A percentile compares a stretch with the other conserved stretches of the same genome.
These are phyloP conservation scores for Pezicula neosporulosa DNA, from an alignment of 2,329 filamentous ascomycete species.

Conservation along the genomic window DNA sequence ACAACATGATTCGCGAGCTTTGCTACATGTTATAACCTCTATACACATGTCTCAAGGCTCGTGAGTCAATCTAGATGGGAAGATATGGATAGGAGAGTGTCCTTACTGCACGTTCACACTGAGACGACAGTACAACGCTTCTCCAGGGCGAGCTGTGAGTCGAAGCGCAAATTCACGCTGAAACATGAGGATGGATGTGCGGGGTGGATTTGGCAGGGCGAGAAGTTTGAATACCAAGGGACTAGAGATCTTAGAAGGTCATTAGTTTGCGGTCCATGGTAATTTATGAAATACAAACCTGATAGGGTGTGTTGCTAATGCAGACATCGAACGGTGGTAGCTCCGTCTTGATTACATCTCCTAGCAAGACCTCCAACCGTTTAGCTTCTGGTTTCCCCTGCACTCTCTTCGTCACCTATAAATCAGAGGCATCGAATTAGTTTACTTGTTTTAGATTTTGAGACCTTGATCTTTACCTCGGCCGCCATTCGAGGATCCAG, in stretches of 20 bases:
- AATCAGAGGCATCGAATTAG: no score
- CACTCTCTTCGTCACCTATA: conserved; percentile 76
- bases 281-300: conserved; percentile 37
- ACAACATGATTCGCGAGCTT: no score
- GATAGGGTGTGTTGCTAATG: conserved; percentile 66
- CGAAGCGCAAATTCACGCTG: conserved; percentile 93
- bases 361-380: conserved; percentile 81
- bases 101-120: conserved; percentile 81
- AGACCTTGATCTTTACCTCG: neutral
- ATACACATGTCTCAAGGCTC: no score
- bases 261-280: conserved; percentile 14
- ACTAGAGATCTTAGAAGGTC: conserved; percentile 66
- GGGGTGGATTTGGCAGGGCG: conserved; percentile 74
- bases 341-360: conserved; percentile 87
- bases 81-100: no score
- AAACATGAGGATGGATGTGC: conserved; percentile 90
- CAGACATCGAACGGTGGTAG: conserved; percentile 74
- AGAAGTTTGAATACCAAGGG: conserved; percentile 87
- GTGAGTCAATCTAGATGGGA: no score
- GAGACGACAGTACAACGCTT: conserved; percentile 86
- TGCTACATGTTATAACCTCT: no score
- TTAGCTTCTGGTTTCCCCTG: conserved; percentile 84
- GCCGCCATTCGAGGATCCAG: conserved; percentile 91
- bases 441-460: no score
- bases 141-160: conserved; percentile 81